Evolutionary conservation across 371 early-diverging fungal species (phyloP), one percentile per base, ranked within the genome.

Genomic region (Amoeboradix gromovi): DNA sequence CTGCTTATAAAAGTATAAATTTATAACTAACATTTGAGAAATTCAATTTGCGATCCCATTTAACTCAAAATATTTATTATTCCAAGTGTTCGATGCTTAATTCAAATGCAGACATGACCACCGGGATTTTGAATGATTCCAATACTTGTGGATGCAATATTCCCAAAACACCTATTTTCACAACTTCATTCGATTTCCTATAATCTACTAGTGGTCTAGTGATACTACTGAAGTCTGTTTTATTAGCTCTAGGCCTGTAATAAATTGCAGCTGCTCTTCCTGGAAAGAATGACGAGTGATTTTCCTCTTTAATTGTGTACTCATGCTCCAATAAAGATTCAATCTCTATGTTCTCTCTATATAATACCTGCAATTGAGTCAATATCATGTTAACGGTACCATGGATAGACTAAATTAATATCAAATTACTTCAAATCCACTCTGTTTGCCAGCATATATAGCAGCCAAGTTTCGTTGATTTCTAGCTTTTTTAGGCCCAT

Each of bases 31-130:
- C n/a, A n/a, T n/a, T n/a, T n/a, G n/a, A n/a, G n/a, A n/a, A n/a
- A n/a, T n/a, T n/a, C n/a, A n/a, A n/a, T n/a, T n/a, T n/a, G n/a
- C n/a, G n/a, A n/a, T n/a, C n/a, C n/a, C n/a, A n/a, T n/a, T n/a
- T n/a, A n/a, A n/a, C n/a, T n/a, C n/a, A n/a, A n/a, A n/a, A 67
- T 67, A 17, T 67, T 28, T 12, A 29, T 82, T 85, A 94, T 74
- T 94, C 77, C 82, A 97, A 92, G 68, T 88, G 90, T 80, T 95
- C 97, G 69, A 97, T 78, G 78, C 90, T 88, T 73, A 95, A 81
- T 82, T 97, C 98, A 70, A 97, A 75, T 31, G 87, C 86, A 30
- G 92, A 87, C 71, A 85, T 83, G n/a, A 93, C 92, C 75, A 85
- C 86, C 29, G 77, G 76, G 70, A 95, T 80, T 71, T 88, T 90